Evolutionary conservation across 2,329 filamentous ascomycete species (phyloP), one percentile per base, ranked within the genome.

Genomic region (Fusarium lateritium): DNA sequence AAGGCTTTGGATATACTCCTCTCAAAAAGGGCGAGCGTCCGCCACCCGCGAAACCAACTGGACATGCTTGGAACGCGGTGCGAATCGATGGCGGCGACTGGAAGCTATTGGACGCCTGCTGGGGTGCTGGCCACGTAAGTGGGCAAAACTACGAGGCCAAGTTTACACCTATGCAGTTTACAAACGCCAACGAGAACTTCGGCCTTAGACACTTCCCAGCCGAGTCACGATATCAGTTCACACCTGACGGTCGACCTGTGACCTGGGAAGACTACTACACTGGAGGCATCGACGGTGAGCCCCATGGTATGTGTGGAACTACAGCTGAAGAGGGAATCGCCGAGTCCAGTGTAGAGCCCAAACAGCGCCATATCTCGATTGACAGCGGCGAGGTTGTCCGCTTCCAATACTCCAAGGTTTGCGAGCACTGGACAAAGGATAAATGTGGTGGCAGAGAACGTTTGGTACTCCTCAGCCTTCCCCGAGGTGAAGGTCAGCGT

Each of bases 31-130:
- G 92, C 5, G 84, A 92, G 53, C 82, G 86, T 0, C 77, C 91
- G 0, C 94, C 94, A 3, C 85, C 88, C 0, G 86, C 85, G 21
- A 82, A 90, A 53, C 81, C 87, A 1, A 84, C 81, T 7, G 87
- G 88, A 2, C 95, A 98, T 79, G 95, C 96, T 0, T 98, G 96
- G 96, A 98, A 97, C 75, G 94, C 92, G 0, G 93, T 98, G 8
- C 87, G 89, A 52, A 94, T 98, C 61, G 95, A 98, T 73, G 88
- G 90, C 26, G 93, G 93, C 3, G 88, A 89, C 69, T 98, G 95
- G 95, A 97, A 98, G 79, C 86, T 98, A 2, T 82, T 98, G 49
- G 96, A 99, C 75, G 81, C 92, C 1, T 98, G 95, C 77, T 99
- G 96, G 96, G 96, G 96, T 39, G 93, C 95, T 0, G 95, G 95